phyloP scores from a whole-genome alignment of 768 basidiomycete genomes.

The Serendipita indica region DNA sequence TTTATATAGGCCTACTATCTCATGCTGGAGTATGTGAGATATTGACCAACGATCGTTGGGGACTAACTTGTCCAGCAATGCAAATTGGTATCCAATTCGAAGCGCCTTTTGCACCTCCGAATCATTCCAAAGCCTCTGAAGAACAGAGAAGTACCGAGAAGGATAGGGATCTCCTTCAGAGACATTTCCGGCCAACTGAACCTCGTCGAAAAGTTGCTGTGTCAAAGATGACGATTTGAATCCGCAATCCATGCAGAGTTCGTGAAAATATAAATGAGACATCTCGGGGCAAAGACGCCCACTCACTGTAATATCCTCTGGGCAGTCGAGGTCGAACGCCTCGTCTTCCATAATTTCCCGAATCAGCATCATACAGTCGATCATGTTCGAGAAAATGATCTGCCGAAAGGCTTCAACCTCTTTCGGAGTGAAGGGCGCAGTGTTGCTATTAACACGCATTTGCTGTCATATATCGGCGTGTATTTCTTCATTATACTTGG shows the following conservation, averaged over 20 bases:
- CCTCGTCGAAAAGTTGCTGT: constrained; percentile 38
- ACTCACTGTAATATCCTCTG: constrained; percentile 41
- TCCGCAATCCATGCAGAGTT: no score
- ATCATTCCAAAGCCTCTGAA: constrained; percentile 66
- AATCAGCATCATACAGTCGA: constrained; percentile 65
- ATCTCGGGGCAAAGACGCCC: no score
- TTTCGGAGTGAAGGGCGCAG: constrained; percentile 59
- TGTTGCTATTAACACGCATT: constrained; percentile 95
- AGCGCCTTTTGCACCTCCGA: constrained; percentile 63
- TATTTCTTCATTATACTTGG: background rate
- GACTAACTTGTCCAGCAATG: constrained; percentile 74
- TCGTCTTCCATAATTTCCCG: constrained; percentile 85
- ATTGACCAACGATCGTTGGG: no score
- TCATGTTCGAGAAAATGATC: constrained; percentile 83
- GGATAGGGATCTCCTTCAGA: constrained; percentile 74
- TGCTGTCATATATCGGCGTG: constrained; percentile 54
- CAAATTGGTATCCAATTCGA: constrained; percentile 74
- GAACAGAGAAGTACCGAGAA: constrained; percentile 42
- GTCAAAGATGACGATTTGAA: no score
- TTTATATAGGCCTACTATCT: constrained; percentile 41
- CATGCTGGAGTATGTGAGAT: background rate
- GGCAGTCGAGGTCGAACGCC: constrained; percentile 63
- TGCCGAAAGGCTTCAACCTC: constrained; percentile 86
- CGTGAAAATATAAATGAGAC: no score
- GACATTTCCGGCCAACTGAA: constrained; percentile 57